phyloP scores from a whole-genome alignment of 805 yeast genomes.

The Saturnispora hagleri region DNA sequence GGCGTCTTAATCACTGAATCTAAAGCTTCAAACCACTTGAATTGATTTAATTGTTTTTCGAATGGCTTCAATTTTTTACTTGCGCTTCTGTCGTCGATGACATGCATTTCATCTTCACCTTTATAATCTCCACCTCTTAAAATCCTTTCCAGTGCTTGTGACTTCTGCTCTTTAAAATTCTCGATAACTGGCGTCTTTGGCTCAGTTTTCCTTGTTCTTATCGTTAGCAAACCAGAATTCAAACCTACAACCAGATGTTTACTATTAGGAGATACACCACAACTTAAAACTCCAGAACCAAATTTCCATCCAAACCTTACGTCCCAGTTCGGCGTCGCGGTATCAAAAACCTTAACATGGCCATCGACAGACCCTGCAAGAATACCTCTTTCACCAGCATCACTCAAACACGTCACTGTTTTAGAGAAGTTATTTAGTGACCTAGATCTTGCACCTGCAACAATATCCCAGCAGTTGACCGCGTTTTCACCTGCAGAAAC shows the following conservation, averaged over 20 bases:
- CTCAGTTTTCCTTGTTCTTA: constrained; percentile 73
- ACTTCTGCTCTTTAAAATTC: constrained; percentile 29
- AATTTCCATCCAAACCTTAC: constrained; percentile 97
- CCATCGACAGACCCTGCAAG: constrained; percentile 95
- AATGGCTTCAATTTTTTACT: constrained; percentile 64
- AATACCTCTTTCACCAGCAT: constrained; percentile 68
- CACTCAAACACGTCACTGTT: constrained; percentile 77
- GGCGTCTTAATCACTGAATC: constrained; percentile 67
- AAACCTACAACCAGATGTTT: constrained; percentile 91
- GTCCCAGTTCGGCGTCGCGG: constrained; percentile 61
- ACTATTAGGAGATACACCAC: constrained; percentile 81
- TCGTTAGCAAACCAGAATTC: constrained; percentile 78
- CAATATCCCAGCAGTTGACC: constrained; percentile 86
- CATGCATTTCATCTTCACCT: constrained; percentile 78
- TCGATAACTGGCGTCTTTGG: constrained; percentile 34
- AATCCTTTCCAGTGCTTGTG: constrained; percentile 58
- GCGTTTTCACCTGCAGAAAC: constrained; percentile 73
- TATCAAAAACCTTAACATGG: constrained; percentile 90
- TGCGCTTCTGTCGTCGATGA: constrained; percentile 49
- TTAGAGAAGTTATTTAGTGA: constrained; percentile 85
- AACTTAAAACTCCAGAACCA: constrained; percentile 83
- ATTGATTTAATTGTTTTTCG: constrained; percentile 77
- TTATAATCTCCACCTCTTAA: constrained; percentile 85
- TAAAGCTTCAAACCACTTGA: constrained; percentile 88
- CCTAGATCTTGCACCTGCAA: constrained; percentile 61